phyloP scores from a whole-genome alignment of 441 rosid species.

The Pelargonium fulgidum region DNA sequence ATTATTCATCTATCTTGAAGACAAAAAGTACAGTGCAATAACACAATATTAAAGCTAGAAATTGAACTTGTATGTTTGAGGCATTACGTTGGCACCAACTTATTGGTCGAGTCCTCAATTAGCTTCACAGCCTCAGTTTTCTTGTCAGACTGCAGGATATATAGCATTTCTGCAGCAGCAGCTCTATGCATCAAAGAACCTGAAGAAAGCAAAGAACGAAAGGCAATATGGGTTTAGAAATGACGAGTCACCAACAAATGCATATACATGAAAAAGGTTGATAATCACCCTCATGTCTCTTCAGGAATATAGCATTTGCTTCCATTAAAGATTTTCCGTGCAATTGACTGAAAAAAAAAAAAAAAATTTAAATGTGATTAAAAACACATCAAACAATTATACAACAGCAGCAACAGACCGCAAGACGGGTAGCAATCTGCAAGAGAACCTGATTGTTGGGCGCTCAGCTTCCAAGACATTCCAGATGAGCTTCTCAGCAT shows the following conservation, averaged over 20 bases:
- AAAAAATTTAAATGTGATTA: conserved; percentile 8
- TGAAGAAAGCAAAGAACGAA: conserved; percentile 27
- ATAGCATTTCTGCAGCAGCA: conserved; percentile 87
- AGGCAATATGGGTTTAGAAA: not conserved
- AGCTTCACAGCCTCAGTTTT: conserved; percentile 69
- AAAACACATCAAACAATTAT: conserved; percentile 6
- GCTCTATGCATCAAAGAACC: conserved; percentile 97
- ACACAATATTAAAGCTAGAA: not conserved
- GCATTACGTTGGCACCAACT: conserved; percentile 43
- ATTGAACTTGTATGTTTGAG: conserved; percentile 15
- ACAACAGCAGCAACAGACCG: not conserved
- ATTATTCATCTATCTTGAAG: not conserved
- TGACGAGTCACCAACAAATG: not conserved
- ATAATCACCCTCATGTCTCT: conserved; percentile 63
- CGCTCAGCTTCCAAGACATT: conserved; percentile 91
- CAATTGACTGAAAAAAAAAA: conserved; percentile 54
- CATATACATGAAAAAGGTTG: conserved; percentile 10
- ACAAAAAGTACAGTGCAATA: not conserved
- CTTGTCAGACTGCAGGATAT: conserved; percentile 60
- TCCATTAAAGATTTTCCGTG: conserved; percentile 67
- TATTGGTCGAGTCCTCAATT: conserved; percentile 76
- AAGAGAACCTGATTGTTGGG: conserved; percentile 63
- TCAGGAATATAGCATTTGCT: conserved; percentile 69
- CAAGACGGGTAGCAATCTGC: conserved; percentile 2
- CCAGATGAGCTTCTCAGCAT: conserved; percentile 77